These are phyloP conservation scores for Phaeodactylum tricornutum DNA, from an alignment of 108 stramenopile genomes.

Conservation along the genomic window DNA sequence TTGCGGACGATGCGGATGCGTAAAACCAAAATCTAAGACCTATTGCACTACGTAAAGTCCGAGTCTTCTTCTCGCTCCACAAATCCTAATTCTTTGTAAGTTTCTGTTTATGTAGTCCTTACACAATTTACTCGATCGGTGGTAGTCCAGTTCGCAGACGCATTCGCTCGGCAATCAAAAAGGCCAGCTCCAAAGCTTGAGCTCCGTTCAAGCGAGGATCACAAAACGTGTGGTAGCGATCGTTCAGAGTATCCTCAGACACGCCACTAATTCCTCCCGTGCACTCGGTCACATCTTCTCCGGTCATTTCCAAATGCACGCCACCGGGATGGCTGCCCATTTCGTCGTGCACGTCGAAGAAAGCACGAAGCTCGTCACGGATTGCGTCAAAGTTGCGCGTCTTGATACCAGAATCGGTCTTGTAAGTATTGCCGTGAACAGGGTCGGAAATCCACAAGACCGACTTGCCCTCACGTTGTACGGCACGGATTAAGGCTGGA, in stretches of 20 bases:
- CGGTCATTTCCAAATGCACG: slow-evolving; percentile 96
- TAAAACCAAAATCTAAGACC: no score
- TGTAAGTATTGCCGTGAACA: slow-evolving; percentile 97
- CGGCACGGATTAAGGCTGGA: slow-evolving; percentile 93
- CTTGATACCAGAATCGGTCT: slow-evolving; percentile 89
- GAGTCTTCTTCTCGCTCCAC: no score
- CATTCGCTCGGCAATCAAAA: slow-evolving; percentile 94
- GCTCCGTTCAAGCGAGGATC: slow-evolving; percentile 98
- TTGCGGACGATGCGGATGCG: slow-evolving; percentile 95
- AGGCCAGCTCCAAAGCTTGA: slow-evolving; percentile 97
- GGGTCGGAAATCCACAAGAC: slow-evolving; percentile 97
- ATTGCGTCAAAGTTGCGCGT: slow-evolving; percentile 94
- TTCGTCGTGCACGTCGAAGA: slow-evolving; percentile 98
- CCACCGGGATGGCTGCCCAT: slow-evolving; percentile 97
- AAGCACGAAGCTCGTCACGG: slow-evolving; percentile 90
- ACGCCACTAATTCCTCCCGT: slow-evolving; percentile 87
- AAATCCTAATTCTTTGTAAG: no score
- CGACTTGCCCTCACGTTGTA: slow-evolving; percentile 90
- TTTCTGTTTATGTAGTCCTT: no score
- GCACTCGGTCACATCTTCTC: slow-evolving; percentile 98
- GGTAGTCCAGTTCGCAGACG: slow-evolving; percentile 80
- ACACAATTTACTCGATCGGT: slow-evolving; percentile 58
- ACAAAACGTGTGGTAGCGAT: slow-evolving; percentile 90
- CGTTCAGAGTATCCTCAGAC: slow-evolving; percentile 63
- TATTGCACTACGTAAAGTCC: no score